Conservation (phyloP, 257 asterid species). For the Haberlea rhodopensis region DNA sequence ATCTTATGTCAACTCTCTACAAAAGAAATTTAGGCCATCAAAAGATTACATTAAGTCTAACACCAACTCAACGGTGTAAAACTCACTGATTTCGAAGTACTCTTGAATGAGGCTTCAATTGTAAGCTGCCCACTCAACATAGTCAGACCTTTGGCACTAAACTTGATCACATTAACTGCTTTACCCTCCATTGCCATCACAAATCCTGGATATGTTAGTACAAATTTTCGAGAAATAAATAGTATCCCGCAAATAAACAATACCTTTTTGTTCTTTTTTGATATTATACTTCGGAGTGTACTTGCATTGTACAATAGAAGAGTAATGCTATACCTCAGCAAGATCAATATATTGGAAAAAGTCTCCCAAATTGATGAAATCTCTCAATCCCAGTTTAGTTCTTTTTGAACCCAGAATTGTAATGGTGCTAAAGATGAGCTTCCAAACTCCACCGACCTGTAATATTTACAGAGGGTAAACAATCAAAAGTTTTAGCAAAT, state of each 20-base stretch:
- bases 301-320: too few species aligned
- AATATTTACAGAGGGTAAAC: not conserved
- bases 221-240: not conserved
- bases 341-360: conserved; percentile 60
- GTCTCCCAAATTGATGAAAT: conserved; percentile 72
- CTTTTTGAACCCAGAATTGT: conserved; percentile 80
- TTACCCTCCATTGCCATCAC: conserved; percentile 70
- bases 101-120: conserved; percentile 73
- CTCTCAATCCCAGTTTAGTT: conserved; percentile 87
- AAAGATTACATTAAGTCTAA: not conserved
- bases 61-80: conserved; percentile 8
- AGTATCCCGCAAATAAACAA: not conserved
- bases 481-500: not conserved
- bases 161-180: conserved; percentile 82
- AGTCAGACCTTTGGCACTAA: conserved; percentile 76
- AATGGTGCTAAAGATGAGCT: conserved; percentile 78
- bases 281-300: too few species aligned
- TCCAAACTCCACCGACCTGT: conserved; percentile 84
- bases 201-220: conserved; percentile 32
- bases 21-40: conserved; percentile 13
- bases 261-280: not conserved
- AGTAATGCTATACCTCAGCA: conserved; percentile 50
- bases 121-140: conserved; percentile 67
- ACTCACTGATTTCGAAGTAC: conserved; percentile 69
- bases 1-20: conserved; percentile 78